Base-by-base conservation (phyloP, 1,139 yeast genomes). In the Geotrichum restrictum region DNA sequence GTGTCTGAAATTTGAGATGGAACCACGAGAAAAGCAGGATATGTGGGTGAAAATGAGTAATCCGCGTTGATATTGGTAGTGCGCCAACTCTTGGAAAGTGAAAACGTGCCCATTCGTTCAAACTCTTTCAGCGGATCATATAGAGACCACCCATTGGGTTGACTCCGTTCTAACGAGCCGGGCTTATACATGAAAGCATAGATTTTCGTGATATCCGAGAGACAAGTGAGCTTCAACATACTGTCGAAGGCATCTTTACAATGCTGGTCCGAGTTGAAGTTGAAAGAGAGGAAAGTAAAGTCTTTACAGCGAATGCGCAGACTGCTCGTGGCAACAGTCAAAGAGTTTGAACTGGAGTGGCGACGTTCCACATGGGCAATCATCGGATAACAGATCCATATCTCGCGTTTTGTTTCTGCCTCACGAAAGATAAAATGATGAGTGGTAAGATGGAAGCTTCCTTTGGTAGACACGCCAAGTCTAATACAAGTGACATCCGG, bases 311-410 rank as follows among this genome's bases (percentile, higher is more conserved):
- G 79, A 13, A 93, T 68, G 46, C 95, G 78, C 48, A 93, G 73
- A 57, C 45, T 47, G 29, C 52, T 52, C 14, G 41, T 39, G 43
- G 53, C 52, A 22, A 40, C 36, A 5, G 54, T 43, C 22, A 50
- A 33, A 8, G 50, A 27, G 63, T 57, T 45, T 2, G 54, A 38
- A 31, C 52, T 57, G 40, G 50, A 58, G 45, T 62, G 62, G 31
- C 82, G 76, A 59, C 85, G 81, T 58, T 79, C 79, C 1, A 87
- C 82, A 53, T 77, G 73, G 45, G 82, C 85, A 45, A 91, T 83
- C 60, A 91, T 81, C 0, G 98, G 98, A 68, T 91, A 93, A 56
- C 96, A 86, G 34, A 89, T 78, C 98, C 98, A 93, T 21, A 88
- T 79, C 65, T 93, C 98, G 56, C 83, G 63, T 32, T 72, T 36